Evolutionary conservation across 1,139 yeast species (phyloP).

Genomic region (Blastobotrys persicus): DNA sequence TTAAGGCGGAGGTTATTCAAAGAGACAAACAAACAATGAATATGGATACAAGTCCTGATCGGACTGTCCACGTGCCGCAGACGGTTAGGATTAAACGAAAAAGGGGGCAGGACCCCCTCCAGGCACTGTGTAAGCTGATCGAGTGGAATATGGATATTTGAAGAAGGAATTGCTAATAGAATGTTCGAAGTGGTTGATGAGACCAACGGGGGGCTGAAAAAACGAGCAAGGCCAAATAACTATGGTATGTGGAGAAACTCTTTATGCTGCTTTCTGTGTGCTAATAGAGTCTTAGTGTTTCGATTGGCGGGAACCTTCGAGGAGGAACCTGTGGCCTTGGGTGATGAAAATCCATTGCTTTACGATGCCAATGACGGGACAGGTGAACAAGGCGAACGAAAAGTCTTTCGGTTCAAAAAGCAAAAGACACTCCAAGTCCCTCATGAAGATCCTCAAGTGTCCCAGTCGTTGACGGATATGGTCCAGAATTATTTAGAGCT

Average conservation of each 20-base stretch:
- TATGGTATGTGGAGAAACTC: constrained; percentile 29
- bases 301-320: constrained; percentile 62
- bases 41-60: constrained; percentile 18
- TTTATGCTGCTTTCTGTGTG: no score
- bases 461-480: constrained; percentile 68
- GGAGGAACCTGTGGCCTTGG: constrained; percentile 35
- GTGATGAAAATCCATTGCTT: constrained; percentile 21
- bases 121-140: constrained; percentile 55
- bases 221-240: constrained; percentile 43
- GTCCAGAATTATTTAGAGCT: constrained; percentile 51
- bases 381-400: constrained; percentile 19
- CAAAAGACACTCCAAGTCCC: constrained; percentile 30
- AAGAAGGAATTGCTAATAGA: constrained; percentile 7
- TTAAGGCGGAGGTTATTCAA: neutral
- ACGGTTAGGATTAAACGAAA: constrained; percentile 80
- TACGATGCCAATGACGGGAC: constrained; percentile 24
- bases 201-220: constrained; percentile 43
- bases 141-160: constrained; percentile 7
- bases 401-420: constrained; percentile 41
- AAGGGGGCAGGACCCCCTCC: constrained; percentile 81
- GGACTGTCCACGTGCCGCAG: constrained; percentile 20
- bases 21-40: constrained; percentile 10
- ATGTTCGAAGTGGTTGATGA: constrained; percentile 38
- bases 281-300: constrained; percentile 44
- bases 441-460: constrained; percentile 45